A percentile compares a stretch with the other conserved stretches of the same genome.
These are phyloP conservation scores for Trichoderma pleuroti DNA, from an alignment of 2,329 filamentous ascomycete species.

Conservation along the genomic window DNA sequence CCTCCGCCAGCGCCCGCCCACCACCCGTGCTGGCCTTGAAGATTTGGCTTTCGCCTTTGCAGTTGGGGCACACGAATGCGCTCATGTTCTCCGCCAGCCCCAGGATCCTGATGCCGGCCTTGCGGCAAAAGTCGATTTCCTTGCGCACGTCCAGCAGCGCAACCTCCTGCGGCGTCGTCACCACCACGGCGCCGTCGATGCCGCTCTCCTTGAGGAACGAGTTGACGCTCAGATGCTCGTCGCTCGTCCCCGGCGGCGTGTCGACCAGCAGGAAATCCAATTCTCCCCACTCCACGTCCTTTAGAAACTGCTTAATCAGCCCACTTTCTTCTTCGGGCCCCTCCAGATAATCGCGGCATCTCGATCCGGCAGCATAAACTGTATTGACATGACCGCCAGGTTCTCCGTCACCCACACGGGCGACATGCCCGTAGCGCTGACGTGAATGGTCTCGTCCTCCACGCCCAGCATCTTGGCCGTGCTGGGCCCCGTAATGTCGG, in stretches of 20 bases:
- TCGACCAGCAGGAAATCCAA: slow-evolving; percentile 92
- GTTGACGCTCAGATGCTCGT: slow-evolving; percentile 94
- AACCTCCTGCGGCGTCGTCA: slow-evolving; percentile 95
- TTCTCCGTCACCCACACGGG: slow-evolving; percentile 96
- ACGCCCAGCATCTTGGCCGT: slow-evolving; percentile 99
- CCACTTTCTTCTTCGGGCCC: slow-evolving; percentile 98
- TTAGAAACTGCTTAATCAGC: slow-evolving; percentile 94
- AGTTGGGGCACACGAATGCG: slow-evolving; percentile 92
- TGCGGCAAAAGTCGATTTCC: slow-evolving; percentile 95
- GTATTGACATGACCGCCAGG: slow-evolving; percentile 91
- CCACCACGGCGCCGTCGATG: slow-evolving; percentile 87
- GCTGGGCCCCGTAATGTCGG: slow-evolving; percentile 91
- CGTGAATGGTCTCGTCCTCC: slow-evolving; percentile 87
- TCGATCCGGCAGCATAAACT: slow-evolving; percentile 93
- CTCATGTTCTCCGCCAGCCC: slow-evolving; percentile 98
- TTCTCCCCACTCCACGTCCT: slow-evolving; percentile 97
- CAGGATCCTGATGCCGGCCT: slow-evolving; percentile 83
- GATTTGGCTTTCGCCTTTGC: slow-evolving; percentile 76
- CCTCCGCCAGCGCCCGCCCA: slow-evolving; percentile 72
- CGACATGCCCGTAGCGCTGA: slow-evolving; percentile 84
- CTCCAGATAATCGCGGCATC: slow-evolving; percentile 98
- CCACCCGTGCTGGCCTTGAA: slow-evolving; percentile 91
- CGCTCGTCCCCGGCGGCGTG: slow-evolving; percentile 90
- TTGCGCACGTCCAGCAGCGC: slow-evolving; percentile 88
- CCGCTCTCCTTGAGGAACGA: slow-evolving; percentile 85